A percentile compares a stretch with the other conserved stretches of the same genome.
Conservation (phyloP, 1,284 basidiomycete genomes). For the Pascua sp. region DNA sequence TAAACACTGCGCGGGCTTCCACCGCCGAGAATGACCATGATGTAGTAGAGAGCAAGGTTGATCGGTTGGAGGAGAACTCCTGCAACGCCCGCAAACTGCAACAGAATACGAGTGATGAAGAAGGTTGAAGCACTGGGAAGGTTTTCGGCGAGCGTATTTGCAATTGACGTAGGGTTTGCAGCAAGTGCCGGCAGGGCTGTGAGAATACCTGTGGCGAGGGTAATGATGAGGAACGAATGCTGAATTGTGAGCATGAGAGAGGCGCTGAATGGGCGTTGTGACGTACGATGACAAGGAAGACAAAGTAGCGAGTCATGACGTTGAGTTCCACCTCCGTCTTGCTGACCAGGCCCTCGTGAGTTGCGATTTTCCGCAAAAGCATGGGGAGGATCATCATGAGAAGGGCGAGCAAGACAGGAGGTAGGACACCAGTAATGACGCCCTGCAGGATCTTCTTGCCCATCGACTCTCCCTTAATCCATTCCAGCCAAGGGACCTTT, state of each 20-base stretch:
- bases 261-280: background rate
- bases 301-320: constrained; percentile 69
- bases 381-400: constrained; percentile 67
- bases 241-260: constrained; percentile 7
- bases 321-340: constrained; percentile 68
- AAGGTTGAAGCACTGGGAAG: constrained; percentile 72
- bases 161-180: constrained; percentile 57
- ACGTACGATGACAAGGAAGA: constrained; percentile 66
- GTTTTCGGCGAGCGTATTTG: constrained; percentile 56
- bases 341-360: constrained; percentile 68
- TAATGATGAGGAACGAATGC: constrained; percentile 65
- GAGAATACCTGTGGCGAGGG: constrained; percentile 61
- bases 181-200: constrained; percentile 27
- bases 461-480: constrained; percentile 54
- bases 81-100: constrained; percentile 46
- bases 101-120: constrained; percentile 70
- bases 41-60: constrained; percentile 62
- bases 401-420: constrained; percentile 64
- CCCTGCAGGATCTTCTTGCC: constrained; percentile 53
- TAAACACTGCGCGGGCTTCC: constrained; percentile 50
- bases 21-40: constrained; percentile 57
- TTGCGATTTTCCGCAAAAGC: constrained; percentile 62
- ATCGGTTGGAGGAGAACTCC: constrained; percentile 59
- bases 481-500: constrained; percentile 58
- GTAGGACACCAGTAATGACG: constrained; percentile 63